phyloP scores from a whole-genome alignment of 495 filamentous ascomycete species.

The Podospora bellae-mahoneyi region DNA sequence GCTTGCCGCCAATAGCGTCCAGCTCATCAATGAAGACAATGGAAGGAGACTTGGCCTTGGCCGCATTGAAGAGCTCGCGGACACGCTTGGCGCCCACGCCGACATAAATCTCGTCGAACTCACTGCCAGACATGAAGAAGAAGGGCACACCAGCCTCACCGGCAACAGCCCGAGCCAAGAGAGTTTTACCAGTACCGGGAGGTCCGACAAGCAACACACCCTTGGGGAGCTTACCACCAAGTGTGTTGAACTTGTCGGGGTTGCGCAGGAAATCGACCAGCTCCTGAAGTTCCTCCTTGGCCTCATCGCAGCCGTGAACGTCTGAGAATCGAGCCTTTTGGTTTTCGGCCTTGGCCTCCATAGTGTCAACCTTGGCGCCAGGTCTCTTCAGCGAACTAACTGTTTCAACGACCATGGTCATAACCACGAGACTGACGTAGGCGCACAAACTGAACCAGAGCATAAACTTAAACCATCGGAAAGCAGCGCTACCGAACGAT shows the following conservation, averaged over 20 bases:
- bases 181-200: slow-evolving; percentile 97
- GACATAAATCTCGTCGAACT: slow-evolving; percentile 98
- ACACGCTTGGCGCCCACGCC: slow-evolving; percentile 98
- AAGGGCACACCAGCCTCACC: slow-evolving; percentile 97
- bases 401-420: slow-evolving; percentile 77
- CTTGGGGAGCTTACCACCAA: slow-evolving; percentile 95
- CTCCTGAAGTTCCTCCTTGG: slow-evolving; percentile 96
- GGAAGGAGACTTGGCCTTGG: slow-evolving; percentile 83
- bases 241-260: slow-evolving; percentile 82
- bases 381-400: slow-evolving; percentile 75
- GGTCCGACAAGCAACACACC: slow-evolving; percentile 93
- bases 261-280: slow-evolving; percentile 93
- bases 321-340: slow-evolving; percentile 90
- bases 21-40: slow-evolving; percentile 99
- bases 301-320: slow-evolving; percentile 96
- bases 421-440: slow-evolving; percentile 68
- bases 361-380: slow-evolving; percentile 58
- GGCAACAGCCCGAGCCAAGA: slow-evolving; percentile 91
- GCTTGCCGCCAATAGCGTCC: slow-evolving; percentile 91
- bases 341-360: slow-evolving; percentile 83
- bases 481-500: slow-evolving; percentile 68
- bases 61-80: slow-evolving; percentile 86
- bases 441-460: slow-evolving; percentile 69
- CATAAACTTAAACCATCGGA: slow-evolving; percentile 88
- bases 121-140: slow-evolving; percentile 99